Evolutionary conservation across 176 grass and related monocot genomes (phyloP), one percentile per base, ranked within the genome.

Genomic region (Metroxylon sagu): DNA sequence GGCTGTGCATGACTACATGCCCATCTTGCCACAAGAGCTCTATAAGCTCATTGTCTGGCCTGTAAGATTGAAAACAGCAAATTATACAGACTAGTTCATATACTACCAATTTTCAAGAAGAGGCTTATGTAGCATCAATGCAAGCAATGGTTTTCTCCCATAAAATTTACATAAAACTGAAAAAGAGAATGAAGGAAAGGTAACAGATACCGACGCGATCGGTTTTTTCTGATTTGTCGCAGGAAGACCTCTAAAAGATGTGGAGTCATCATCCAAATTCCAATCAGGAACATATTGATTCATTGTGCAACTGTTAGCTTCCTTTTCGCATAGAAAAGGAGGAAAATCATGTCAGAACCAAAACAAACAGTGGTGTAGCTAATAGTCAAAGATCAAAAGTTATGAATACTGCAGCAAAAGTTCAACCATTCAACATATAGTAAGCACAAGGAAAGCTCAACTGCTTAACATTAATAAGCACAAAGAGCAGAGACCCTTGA

Each of bases 21-120:
- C 82, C 78, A 59, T 83, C 64, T 55, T 77, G 72, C 89, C 89
- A 78, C 6, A 86, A 31, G 10, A 95, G 82, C 55, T 89, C 89
- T 7, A 85, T 49, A 49, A 89, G 69, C 3, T 81, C 79, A 62
- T 62, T 65, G 74, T 76, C 82, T 2, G 71, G 29, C 30, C 53
- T 71, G 76, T 52, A 69, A 55, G 35, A 12, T 43, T 10, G 35
- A 43, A 43, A 43, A 43, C 35, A 43, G 8, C 35, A 3, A 43
- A 43, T 43, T 43, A 43, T 43, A 43, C 10, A 14, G 2, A 3
- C 35, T 43, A 43, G 35, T 6, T 43, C 3, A 43, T 43, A 43
- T 43, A 43, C 35, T 14, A 14, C 12, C 35, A 2, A 43, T 12
- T 14, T 43, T 14, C 12, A 10, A 43, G 10, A 14, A 43, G 35